phyloP scores from a whole-genome alignment of 257 asterid species.

The Perilla frutescens region DNA sequence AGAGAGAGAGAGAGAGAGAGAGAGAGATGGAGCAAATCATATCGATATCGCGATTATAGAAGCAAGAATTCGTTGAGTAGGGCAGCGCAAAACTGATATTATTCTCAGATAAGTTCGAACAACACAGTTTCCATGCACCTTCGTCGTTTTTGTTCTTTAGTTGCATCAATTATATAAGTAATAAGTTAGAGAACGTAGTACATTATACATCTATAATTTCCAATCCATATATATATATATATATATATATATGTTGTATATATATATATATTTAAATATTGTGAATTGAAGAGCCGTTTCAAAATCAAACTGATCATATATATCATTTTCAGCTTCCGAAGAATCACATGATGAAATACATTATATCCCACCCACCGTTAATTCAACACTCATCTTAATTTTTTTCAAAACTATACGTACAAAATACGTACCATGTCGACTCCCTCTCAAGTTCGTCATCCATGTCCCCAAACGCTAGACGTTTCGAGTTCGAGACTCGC shows the following conservation, averaged over 20 bases:
- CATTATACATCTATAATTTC: not conserved
- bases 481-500: no score
- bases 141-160: constrained; percentile 69
- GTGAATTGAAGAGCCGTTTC: constrained; percentile 32
- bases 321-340: not conserved
- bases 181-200: no score
- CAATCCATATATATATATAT: no score
- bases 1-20: not conserved
- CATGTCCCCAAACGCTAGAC: no score
- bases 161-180: constrained; percentile 36
- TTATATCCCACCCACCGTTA: no score
- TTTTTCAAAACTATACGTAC: no score
- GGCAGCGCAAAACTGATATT: constrained; percentile 44
- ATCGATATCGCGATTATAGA: not conserved
- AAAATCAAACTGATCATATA: not conserved
- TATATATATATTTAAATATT: not conserved
- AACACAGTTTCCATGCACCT: constrained; percentile 77
- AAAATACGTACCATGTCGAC: no score
- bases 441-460: no score
- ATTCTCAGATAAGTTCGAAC: constrained; percentile 61
- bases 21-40: no score
- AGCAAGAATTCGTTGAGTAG: constrained; percentile 25
- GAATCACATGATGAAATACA: not conserved
- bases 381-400: no score
- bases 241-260: not conserved